Evolutionary conservation across 441 rosid species (phyloP), one percentile per base, ranked within the genome.

Genomic region (Metrosideros polymorpha): DNA sequence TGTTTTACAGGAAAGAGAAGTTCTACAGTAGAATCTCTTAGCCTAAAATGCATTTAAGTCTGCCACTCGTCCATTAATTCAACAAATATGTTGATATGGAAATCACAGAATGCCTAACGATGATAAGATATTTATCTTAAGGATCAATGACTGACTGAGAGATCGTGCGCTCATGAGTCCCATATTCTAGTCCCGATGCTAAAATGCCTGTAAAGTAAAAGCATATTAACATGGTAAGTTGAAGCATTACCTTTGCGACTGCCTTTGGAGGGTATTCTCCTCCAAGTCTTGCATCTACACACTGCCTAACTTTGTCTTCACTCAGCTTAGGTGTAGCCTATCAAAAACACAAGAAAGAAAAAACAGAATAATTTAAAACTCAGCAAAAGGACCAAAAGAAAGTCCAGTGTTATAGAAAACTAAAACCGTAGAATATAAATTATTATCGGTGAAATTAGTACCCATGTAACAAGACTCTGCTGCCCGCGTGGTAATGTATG

Each of bases 401-500:
- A 82, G 55, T 39, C n/a, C 47, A 39, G n/a, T 42, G 42, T 87
- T 53, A 86, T 53, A 63, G 32, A 82, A 50, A 56, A 56, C 83
- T 50, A 59, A 29, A 76, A 45, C 51, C 59, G 22, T 85, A 79
- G 77, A 87, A 39, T 7, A 86, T 59, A 86, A 57, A 56, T 88
- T 63, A 82, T 45, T 29, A 45, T 32, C 84, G 84, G 51, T 35
- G 43, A 51, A 49, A 83, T 59, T n/a, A 83, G 88, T 93, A 94
- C 95, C 97, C 97, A 94, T 84, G 97, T 94, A 86, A 94, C 95
- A 61, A 94, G 90, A 91, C 96, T 93, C 87, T 94, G 97, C 84
- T 93, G 95, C 56, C 97, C 96, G 86, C 95, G 93, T 3, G 97
- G 97, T 88, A 93, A 87, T 54, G 94, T 94, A 89, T 93, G 95